Base-by-base conservation (phyloP, 345 rosid genomes). In the Theobroma cacao region DNA sequence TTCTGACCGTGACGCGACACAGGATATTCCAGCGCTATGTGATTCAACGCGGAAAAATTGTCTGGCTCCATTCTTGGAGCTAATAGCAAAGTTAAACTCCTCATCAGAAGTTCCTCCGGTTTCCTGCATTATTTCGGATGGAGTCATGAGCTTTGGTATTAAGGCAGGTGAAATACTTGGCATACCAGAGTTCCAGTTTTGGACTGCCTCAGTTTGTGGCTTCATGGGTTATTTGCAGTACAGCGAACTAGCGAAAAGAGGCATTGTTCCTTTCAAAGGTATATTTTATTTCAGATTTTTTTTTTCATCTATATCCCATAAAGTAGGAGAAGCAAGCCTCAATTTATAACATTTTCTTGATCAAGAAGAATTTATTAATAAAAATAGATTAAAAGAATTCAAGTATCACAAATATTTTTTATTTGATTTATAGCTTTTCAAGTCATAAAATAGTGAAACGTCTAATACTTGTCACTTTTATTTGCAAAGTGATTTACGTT, bases 221-320 rank as follows among this genome's bases (percentile, higher is more conserved):
- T 65, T 83, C 70, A 59, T 83, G 80, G 80, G 78, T 1, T 79
- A 77, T 58, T 70, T 86, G 72, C 86, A 87, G 40, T 78, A 52
- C 40, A 22, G 33, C 26, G 80, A 85, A 28, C 80, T 86, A 14
- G 20, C 2, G 0, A 41, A 77, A 26, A 78, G 84, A 75, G 89
- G 84, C 34, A 55, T 85, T 38, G 13, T 71, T 52, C 88, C 91
- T 26, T 48, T 79, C 40, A 75, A 79, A 84, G 82, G 89, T 85
- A 77, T 6, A 20, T 30, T 8, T 47, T 14, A 30, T 14, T 31
- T 64, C 10, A 3, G 0, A 30, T 3, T 26, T 11, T 24, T 40
- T 56, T n/a, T n/a, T n/a, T n/a, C n/a, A n/a, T n/a, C n/a, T n/a
- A n/a, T n/a, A n/a, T n/a, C n/a, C n/a, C n/a, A n/a, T n/a, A n/a